Base-by-base conservation (phyloP, 1,139 yeast genomes). In the Blastobotrys arbuscula region DNA sequence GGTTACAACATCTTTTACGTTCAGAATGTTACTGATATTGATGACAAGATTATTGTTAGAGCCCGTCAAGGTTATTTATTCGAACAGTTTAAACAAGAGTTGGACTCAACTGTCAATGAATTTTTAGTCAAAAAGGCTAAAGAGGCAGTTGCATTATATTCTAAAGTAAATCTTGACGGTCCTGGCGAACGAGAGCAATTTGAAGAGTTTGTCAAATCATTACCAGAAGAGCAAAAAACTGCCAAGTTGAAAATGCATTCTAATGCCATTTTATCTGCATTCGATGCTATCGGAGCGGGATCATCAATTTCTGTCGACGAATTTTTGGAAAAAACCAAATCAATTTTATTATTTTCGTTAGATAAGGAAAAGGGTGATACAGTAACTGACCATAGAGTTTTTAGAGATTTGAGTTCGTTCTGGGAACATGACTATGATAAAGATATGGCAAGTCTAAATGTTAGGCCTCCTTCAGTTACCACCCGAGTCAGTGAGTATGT, bases 401-500 rank as follows among this genome's bases (percentile, higher is more conserved):
- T 92, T 73, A 77, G 82, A 57, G 79, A 82, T 51, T 76, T 92
- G 55, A 92, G 97, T 24, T 80, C 95, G 3, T 85, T 72, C 65
- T 92, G 97, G 97, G 98, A 92, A 69, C 72, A 74, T 51, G 81
- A 83, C 63, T 92, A 76, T 63, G 85, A 90, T 66, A 75, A 78
- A 48, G 98, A 92, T 61, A 94, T 92, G 99, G 74, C 74, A 10
- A 75, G 75, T 36, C 75, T 92, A 64, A 90, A 89, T 60, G 97
- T 92, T 12, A 72, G 86, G 47, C 84, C 94, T 7, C 85, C 97
- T 5, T 76, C 85, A 4, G 76, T 89, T 39, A 87, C 95, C 33
- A 92, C 98, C 3, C 79, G 99, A 59, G 99, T 92, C n/a, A 85
- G 96, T 2, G 98, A 92, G 66, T 94, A 88, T 63, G 82, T 92